A percentile compares a stretch with the other conserved stretches of the same genome.
These are phyloP conservation scores for Cercospora canescens DNA, from an alignment of 2,329 filamentous ascomycete genomes.

Conservation along the genomic window DNA sequence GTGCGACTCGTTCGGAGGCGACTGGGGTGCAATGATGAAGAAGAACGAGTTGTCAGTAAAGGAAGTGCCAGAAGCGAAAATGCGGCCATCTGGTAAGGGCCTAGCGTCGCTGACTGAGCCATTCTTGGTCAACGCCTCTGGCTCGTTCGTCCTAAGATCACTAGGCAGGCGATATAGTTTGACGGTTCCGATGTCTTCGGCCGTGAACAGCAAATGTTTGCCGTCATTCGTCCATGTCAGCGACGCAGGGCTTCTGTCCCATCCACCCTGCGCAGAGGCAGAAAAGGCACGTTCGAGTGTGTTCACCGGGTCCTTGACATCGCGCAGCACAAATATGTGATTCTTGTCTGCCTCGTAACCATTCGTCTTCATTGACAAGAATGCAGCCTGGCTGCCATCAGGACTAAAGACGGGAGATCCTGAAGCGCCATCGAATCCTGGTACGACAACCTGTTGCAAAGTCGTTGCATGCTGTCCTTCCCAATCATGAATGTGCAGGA, in stretches of 20 bases:
- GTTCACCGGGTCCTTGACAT: slow-evolving; percentile 44
- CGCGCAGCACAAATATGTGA: slow-evolving; percentile 63
- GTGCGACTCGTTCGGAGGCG: slow-evolving; percentile 29
- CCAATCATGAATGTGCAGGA: slow-evolving; percentile 65
- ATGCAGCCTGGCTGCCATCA: slow-evolving; percentile 69
- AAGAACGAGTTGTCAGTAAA: slow-evolving; percentile 73
- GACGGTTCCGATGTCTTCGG: slow-evolving; percentile 66
- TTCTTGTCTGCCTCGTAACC: slow-evolving; percentile 83
- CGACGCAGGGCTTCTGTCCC: slow-evolving; percentile 56
- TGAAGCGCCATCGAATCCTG: slow-evolving; percentile 64
- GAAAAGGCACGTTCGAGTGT: slow-evolving; percentile 3
- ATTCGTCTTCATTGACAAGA: slow-evolving; percentile 73
- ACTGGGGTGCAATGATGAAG: slow-evolving; percentile 59
- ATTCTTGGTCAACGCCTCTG: slow-evolving; percentile 52
- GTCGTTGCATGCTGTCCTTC: slow-evolving; percentile 51
- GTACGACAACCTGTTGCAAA: slow-evolving; percentile 58
- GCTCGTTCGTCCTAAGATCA: slow-evolving; percentile 27
- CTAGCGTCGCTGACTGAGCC: slow-evolving; percentile 57
- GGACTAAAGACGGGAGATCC: slow-evolving; percentile 71
- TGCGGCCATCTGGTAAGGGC: slow-evolving; percentile 50
- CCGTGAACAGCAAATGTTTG: slow-evolving; percentile 68
- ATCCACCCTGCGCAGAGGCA: slow-evolving; percentile 30
- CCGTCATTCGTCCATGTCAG: slow-evolving; percentile 56
- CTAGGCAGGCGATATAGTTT: slow-evolving; percentile 53
- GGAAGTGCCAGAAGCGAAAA: slow-evolving; percentile 69